These are phyloP conservation scores for Fusarium sp. DNA, from an alignment of 2,329 filamentous ascomycete species.

Conservation along the genomic window DNA sequence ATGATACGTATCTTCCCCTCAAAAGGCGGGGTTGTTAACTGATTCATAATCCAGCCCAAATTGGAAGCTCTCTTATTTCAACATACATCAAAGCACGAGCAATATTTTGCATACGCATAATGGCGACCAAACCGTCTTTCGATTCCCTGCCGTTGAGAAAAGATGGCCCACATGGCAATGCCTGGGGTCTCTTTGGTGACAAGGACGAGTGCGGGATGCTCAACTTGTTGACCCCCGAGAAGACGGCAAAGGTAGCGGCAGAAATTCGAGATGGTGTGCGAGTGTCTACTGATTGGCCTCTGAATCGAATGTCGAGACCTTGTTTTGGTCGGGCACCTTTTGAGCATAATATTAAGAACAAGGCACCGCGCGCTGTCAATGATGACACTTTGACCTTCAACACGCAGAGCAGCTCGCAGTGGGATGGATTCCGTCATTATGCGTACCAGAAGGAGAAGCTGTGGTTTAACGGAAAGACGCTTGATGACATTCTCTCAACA, in stretches of 20 bases:
- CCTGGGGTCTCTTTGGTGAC: conserved; percentile 66
- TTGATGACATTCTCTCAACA: conserved; percentile 57
- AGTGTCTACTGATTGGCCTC: conserved; percentile 50
- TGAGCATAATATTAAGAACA: conserved; percentile 44
- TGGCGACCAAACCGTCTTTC: conserved; percentile 48
- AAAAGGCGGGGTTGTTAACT: conserved; percentile 16
- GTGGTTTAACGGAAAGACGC: conserved; percentile 50
- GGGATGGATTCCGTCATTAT: conserved; percentile 54
- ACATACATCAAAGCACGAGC: not conserved
- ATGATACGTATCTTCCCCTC: conserved; percentile 2
- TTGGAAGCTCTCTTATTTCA: not conserved
- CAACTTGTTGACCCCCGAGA: conserved; percentile 61
- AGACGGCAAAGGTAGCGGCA: conserved; percentile 37
- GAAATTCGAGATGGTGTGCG: conserved; percentile 48
- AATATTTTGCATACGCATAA: not conserved
- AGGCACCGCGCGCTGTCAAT: conserved; percentile 45
- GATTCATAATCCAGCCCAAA: not conserved
- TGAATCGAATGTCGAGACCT: conserved; percentile 47
- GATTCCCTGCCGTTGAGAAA: conserved; percentile 61
- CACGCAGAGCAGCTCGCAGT: conserved; percentile 54
- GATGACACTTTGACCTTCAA: conserved; percentile 51
- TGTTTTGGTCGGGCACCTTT: conserved; percentile 49
- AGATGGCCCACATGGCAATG: conserved; percentile 62
- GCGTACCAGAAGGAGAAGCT: conserved; percentile 52
- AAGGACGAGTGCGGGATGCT: conserved; percentile 65